Conservation (phyloP, 2,329 filamentous ascomycete genomes). For the Fusarium pininemorale region DNA sequence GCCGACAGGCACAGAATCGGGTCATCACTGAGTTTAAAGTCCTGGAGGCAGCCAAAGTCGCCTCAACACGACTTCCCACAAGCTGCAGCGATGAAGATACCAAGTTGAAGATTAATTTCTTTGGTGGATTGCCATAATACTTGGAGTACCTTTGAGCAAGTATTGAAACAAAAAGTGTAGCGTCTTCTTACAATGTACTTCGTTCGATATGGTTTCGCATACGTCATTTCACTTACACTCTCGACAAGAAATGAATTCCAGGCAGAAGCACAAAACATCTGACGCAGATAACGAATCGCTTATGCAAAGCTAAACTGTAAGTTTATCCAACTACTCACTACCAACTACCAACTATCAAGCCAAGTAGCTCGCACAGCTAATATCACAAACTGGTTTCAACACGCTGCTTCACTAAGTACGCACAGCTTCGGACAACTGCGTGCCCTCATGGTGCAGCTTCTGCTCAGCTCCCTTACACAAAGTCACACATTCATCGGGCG, state of each 20-base stretch:
- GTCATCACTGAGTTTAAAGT: constrained; percentile 24
- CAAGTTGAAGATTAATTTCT: too few relatives aligned
- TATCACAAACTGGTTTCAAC: neutral
- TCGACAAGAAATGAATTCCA: neutral
- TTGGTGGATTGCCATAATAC: too few relatives aligned
- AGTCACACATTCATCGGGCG: constrained; percentile 18
- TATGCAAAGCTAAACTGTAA: neutral
- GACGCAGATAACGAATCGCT: neutral
- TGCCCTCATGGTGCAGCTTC: constrained; percentile 4
- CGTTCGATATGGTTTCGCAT: neutral
- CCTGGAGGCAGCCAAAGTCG: constrained; percentile 16
- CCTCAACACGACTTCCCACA: neutral
- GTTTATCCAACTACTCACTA: neutral
- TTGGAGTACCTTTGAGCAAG: neutral
- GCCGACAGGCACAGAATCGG: constrained; percentile 25
- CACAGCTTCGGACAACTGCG: neutral
- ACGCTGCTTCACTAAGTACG: neutral
- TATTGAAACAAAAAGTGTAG: neutral
- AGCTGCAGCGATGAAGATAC: neutral
- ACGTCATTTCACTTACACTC: constrained; percentile 21
- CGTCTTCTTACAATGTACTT: neutral
- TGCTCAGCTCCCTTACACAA: rapidly evolving
- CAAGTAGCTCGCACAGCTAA: neutral
- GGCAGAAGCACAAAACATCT: neutral
- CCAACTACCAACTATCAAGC: too few relatives aligned